Conservation (phyloP, 1,284 basidiomycete species). For the Anthracocystis setariae region DNA sequence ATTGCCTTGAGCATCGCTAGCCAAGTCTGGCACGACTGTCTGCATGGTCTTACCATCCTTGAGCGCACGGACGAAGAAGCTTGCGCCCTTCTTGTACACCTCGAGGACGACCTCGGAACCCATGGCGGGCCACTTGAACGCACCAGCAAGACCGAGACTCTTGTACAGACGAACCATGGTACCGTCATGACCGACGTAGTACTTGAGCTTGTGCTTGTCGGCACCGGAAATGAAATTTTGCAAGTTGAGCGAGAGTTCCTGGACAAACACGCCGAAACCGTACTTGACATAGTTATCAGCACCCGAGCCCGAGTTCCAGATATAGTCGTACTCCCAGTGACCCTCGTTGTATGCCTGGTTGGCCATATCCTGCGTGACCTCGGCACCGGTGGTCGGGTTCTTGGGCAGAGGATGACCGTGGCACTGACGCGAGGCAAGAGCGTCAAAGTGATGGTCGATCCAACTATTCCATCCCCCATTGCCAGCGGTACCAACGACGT, state of each 20-base stretch:
- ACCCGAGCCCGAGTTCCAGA: conserved; percentile 49
- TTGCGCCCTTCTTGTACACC: conserved; percentile 29
- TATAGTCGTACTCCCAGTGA: conserved; percentile 58
- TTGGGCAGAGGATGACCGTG: conserved; percentile 44
- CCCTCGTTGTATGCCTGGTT: conserved; percentile 51
- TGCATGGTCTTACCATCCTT: conserved; percentile 40
- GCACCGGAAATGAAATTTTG: conserved; percentile 12
- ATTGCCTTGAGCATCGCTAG: conserved; percentile 9
- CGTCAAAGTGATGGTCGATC: conserved; percentile 68
- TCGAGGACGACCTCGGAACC: conserved; percentile 51
- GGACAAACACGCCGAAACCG: conserved; percentile 45
- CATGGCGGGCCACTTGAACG: conserved; percentile 48
- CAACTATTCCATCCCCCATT: conserved; percentile 71
- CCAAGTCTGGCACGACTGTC: conserved; percentile 19
- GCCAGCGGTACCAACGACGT: conserved; percentile 71
- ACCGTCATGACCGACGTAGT: conserved; percentile 54
- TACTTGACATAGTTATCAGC: conserved; percentile 56
- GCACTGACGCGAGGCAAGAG: conserved; percentile 52
- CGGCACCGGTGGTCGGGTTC: conserved; percentile 23
- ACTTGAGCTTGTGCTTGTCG: conserved; percentile 40
- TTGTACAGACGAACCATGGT: conserved; percentile 58
- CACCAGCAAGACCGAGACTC: conserved; percentile 30
- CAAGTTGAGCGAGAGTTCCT: conserved; percentile 39
- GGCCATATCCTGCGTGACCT: conserved; percentile 38
- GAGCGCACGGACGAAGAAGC: conserved; percentile 24